phyloP scores from a whole-genome alignment of 805 yeast genomes.

The Isabelozyma rhagii region DNA sequence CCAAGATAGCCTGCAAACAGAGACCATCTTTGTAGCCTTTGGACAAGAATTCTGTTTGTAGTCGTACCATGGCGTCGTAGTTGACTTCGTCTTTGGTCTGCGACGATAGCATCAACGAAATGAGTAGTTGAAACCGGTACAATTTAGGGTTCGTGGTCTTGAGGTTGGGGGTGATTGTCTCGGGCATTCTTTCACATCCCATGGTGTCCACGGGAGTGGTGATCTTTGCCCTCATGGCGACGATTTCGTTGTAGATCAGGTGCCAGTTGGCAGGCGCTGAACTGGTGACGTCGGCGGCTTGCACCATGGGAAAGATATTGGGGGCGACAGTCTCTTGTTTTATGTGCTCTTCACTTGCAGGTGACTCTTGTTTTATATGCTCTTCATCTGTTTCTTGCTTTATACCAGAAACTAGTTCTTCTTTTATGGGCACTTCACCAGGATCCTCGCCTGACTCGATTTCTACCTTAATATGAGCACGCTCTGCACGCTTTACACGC shows the following conservation, averaged over 20 bases:
- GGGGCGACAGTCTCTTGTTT: constrained; percentile 1
- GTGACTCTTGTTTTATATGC: too few relatives aligned
- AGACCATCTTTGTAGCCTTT: constrained; percentile 48
- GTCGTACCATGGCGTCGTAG: constrained; percentile 61
- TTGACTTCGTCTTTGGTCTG: constrained; percentile 92
- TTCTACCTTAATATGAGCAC: not conserved
- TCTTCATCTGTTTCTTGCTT: not conserved
- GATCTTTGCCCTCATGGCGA: constrained; percentile 61
- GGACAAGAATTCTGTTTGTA: constrained; percentile 48
- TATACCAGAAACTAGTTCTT: not conserved
- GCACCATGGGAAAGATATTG: constrained; percentile 2
- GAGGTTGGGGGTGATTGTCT: constrained; percentile 36
- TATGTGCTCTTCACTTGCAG: too few relatives aligned
- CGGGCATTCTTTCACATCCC: constrained; percentile 72
- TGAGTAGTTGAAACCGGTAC: constrained; percentile 68
- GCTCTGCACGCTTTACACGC: not conserved
- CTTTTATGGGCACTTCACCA: not conserved
- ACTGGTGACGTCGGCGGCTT: not conserved
- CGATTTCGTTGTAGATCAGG: constrained; percentile 56
- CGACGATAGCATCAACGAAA: constrained; percentile 82
- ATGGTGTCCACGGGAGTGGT: constrained; percentile 85
- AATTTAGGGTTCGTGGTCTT: constrained; percentile 29
- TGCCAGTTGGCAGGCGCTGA: constrained; percentile 46
- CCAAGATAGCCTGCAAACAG: constrained; percentile 51
- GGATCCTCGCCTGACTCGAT: not conserved